Percentiles rank a stretch among this genome's conserved stretches.
phyloP scores from a whole-genome alignment of 768 basidiomycete genomes.

The Macrolepiota albuminosa region DNA sequence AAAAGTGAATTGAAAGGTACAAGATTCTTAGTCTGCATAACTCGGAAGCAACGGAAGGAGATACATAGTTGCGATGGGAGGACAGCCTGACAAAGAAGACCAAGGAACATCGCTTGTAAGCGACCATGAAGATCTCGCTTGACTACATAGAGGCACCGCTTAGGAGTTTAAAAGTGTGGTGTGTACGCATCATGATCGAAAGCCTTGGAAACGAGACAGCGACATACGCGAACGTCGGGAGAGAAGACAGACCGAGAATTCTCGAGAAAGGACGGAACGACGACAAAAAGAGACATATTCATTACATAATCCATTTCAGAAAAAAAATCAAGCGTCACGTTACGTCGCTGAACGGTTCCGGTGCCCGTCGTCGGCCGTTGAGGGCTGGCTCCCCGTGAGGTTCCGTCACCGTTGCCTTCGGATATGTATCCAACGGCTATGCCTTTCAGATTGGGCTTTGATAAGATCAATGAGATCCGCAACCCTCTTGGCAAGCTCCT shows the following conservation, averaged over 20 bases:
- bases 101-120: neutral
- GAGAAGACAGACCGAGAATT: neutral
- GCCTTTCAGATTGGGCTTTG: too few relatives aligned
- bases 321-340: too few relatives aligned
- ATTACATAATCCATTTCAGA: neutral
- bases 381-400: neutral
- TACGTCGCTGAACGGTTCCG: neutral
- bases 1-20: too few relatives aligned
- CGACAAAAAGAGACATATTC: neutral
- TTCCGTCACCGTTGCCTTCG: neutral
- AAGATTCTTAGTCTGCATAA: too few relatives aligned
- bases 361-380: neutral
- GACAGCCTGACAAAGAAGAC: neutral
- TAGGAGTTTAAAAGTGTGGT: neutral
- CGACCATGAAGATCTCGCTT: neutral
- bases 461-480: neutral
- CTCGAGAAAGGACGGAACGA: neutral
- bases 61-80: neutral
- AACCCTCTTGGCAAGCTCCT: neutral
- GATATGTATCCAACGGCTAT: neutral
- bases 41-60: too few relatives aligned
- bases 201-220: neutral
- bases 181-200: too few relatives aligned
- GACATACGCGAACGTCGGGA: neutral
- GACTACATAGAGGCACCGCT: neutral